These are phyloP conservation scores for Myxozyma mucilagina DNA, from an alignment of 805 yeast species.

Conservation along the genomic window DNA sequence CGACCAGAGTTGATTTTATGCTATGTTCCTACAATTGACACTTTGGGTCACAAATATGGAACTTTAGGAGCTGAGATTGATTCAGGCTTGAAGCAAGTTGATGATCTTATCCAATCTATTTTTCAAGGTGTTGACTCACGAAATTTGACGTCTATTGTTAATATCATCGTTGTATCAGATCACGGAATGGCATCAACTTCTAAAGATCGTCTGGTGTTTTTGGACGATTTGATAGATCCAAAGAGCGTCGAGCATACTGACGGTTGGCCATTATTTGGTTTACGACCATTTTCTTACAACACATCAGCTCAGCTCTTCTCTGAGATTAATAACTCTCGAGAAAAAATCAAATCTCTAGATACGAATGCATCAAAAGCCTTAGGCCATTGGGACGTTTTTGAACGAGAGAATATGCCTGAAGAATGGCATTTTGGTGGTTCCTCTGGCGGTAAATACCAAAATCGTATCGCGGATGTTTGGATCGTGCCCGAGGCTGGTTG, in stretches of 20 bases:
- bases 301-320: conserved; percentile 49
- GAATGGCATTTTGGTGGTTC: conserved; percentile 60
- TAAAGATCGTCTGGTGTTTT: conserved; percentile 61
- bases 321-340: conserved; percentile 43
- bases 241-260: conserved; percentile 60
- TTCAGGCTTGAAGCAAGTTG: conserved; percentile 62
- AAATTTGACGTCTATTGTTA: conserved; percentile 64
- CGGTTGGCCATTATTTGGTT: conserved; percentile 86
- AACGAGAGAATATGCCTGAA: conserved; percentile 54
- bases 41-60: conserved; percentile 74
- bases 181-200: conserved; percentile 94
- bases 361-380: conserved; percentile 26
- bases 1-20: conserved; percentile 78
- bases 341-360: conserved; percentile 33
- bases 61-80: conserved; percentile 60
- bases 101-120: conserved; percentile 57
- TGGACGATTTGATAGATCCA: conserved; percentile 69
- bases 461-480: conserved; percentile 83
- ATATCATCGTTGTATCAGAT: conserved; percentile 78
- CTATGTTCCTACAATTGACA: conserved; percentile 80
- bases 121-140: conserved; percentile 52
- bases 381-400: conserved; percentile 49
- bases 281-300: conserved; percentile 54
- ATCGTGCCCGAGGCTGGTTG: conserved; percentile 81
- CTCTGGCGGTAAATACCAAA: conserved; percentile 45